phyloP scores from a whole-genome alignment of 2,329 filamentous ascomycete species.

The Teratosphaeria epicoccoides region DNA sequence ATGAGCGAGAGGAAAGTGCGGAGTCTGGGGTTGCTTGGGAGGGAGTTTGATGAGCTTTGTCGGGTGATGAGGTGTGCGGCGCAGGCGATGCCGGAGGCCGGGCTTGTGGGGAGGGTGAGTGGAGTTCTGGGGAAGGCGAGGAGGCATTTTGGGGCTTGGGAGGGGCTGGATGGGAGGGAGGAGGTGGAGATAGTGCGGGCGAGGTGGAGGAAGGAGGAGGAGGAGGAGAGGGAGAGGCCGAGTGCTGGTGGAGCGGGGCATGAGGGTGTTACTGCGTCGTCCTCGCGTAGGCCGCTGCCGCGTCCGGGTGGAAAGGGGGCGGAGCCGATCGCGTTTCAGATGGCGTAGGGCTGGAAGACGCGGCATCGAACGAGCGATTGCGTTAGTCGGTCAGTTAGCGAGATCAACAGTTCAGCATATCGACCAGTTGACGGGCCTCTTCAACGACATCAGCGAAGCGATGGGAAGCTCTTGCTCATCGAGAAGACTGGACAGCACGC shows the following conservation, averaged over 20 bases:
- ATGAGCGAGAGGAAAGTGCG: neutral
- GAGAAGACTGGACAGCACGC: no score
- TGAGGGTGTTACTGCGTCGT: neutral
- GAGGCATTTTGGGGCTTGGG: neutral
- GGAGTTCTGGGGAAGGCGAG: neutral
- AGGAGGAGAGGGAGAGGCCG: no score
- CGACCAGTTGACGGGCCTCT: no score
- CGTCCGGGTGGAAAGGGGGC: neutral
- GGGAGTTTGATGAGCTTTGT: neutral
- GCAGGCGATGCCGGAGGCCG: neutral
- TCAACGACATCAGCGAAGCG: no score
- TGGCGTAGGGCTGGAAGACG: neutral
- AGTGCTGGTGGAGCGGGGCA: no score
- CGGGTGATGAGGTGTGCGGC: neutral
- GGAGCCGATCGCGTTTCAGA: neutral
- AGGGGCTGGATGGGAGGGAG: neutral
- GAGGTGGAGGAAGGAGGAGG: no score
- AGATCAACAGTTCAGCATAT: no score
- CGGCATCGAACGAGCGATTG: no score
- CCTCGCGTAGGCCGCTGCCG: neutral
- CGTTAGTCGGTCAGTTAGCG: no score
- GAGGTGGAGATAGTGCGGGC: no score
- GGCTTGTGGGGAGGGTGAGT: neutral
- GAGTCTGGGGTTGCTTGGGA: neutral
- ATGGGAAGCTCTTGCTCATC: no score